Evolutionary conservation across 2,329 filamentous ascomycete species (phyloP), one percentile per base, ranked within the genome.

Genomic region (Curvularia eragrostidis): DNA sequence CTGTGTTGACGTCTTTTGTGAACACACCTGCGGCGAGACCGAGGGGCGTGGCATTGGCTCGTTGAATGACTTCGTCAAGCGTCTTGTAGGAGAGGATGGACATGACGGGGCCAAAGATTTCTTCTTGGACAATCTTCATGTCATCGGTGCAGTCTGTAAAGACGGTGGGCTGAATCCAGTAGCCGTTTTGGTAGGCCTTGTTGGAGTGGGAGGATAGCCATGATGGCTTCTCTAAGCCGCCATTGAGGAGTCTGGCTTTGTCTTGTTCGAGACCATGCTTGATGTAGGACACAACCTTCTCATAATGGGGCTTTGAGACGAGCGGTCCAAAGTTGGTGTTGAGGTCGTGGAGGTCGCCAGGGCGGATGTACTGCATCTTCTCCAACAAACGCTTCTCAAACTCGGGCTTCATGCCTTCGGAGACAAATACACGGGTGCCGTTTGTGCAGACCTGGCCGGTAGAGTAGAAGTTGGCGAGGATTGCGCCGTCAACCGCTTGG

Each of bases 381-480:
- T 89, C 84, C 1, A 93, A 71, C 1, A 96, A 79, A 0, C 80
- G 79, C 67, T 83, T 81, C 75, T 96, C 91, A 64, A 96, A 93
- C 0, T 80, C 81, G 13, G 78, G 56, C 72, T 93, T 87, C 75
- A 92, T 83, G 36, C 78, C 73, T 32, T 82, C 79, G 0, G 90
- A 91, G 2, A 97, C 84, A 74, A 96, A 96, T 32, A 96, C 92
- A 10, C 93, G 84, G 1, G 93, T 96, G 48, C 93, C 93, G 75
- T 96, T 96, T 49, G 93, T 96, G 83, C 93, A 97, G 49, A 96
- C 92, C 77, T 97, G 93, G 28, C 93, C 93, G 0, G 90, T 91
- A 65, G 89, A 93, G 82, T 91, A 96, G 80, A 96, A 96, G 77
- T 96, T 96, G 68, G 92, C 93, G 83, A 96, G 91, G 89, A 96